Evolutionary conservation across 371 early-diverging fungal species (phyloP), one percentile per base, ranked within the genome.

Genomic region (Mortierella sp.): DNA sequence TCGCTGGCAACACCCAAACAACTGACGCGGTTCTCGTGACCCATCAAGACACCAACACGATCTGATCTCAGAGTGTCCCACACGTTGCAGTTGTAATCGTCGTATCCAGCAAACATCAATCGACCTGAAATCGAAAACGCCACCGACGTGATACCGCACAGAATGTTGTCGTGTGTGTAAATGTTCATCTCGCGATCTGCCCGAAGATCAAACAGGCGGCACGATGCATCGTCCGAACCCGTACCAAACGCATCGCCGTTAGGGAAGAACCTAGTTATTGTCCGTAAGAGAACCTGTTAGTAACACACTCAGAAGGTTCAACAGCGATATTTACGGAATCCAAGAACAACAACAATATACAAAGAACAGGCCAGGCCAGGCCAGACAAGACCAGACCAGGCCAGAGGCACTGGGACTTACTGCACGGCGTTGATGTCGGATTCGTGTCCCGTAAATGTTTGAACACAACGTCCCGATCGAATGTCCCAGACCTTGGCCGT

Each of bases 401-500:
- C 58, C 29, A 4, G 32, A 27, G 60, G 60, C 18, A 60, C 4
- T 24, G 49, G 56, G 32, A 92, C 93, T 86, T 91, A 95, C 96
- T 97, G 97, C 32, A 99, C 99, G 55, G 99, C 96, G 83, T 99
- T 99, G 83, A 99, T 98, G 89, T 99, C 99, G 41, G 95, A 95
- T 90, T 98, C 99, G 87, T 99, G 99, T 5, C 99, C 99, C 12
- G 94, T 93, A 87, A 99, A 99, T 4, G 98, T 98, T 84, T 98
- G 99, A 38, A 98, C 98, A 83, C 98, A 99, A 38, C 95, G 93
- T 68, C 95, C 97, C 4, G 96, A 94, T 82, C 99, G 92, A 72
- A 99, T 97, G 88, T 99, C 99, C 99, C 99, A 99, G 18, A 99
- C 95, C 88, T 98, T 98, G 18, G 99, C 97, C 6, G 98, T 97